Evolutionary conservation across 1,139 yeast species (phyloP), one percentile per base, ranked within the genome.

Genomic region (Magnusiomyces tetraspermus): DNA sequence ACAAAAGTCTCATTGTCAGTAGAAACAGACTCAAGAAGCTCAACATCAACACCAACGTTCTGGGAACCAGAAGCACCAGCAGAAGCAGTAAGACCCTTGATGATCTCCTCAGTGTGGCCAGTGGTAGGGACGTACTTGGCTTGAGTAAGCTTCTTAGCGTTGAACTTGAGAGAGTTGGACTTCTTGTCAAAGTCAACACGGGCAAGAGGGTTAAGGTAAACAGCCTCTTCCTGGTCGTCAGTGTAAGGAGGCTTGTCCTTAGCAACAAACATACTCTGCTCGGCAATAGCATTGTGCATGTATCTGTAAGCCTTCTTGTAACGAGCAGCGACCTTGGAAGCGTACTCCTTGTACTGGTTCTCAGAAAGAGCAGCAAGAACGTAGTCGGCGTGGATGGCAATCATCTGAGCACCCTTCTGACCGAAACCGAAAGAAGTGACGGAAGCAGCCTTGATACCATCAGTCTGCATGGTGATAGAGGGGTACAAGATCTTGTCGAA

Each of bases 391-490:
- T 90, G 95, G 59, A 92, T 78, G 56, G 83, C 86, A 69, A 92
- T 73, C 51, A 96, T 96, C 72, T 89, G 95, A 54, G 92, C 98
- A 74, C 99, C 99, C 79, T 92, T 92, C 76, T 92, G 99, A 70
- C 99, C 99, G 71, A 92, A 92, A 70, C 99, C 99, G 70, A 92
- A 92, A 6, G 99, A 92, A 13, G 97, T 92, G 51, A 92, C 82
- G 43, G 97, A 87, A 53, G 87, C 96, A 56, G 99, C 99, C 78
- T 90, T 92, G 67, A 92, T 79, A 71, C 98, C 98, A 69, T 89
- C 96, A 52, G 98, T 92, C 75, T 86, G 86, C 65, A 92, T 79
- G 42, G 95, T 77, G 72, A 94, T 85, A 26, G 96, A 87, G 70
- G 98, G 97, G 79, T 83, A 92, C 71, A 92, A 80, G 60, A 92